Evolutionary conservation across 1,284 basidiomycete species (phyloP).

Genomic region (Thecaphora thlaspeos): DNA sequence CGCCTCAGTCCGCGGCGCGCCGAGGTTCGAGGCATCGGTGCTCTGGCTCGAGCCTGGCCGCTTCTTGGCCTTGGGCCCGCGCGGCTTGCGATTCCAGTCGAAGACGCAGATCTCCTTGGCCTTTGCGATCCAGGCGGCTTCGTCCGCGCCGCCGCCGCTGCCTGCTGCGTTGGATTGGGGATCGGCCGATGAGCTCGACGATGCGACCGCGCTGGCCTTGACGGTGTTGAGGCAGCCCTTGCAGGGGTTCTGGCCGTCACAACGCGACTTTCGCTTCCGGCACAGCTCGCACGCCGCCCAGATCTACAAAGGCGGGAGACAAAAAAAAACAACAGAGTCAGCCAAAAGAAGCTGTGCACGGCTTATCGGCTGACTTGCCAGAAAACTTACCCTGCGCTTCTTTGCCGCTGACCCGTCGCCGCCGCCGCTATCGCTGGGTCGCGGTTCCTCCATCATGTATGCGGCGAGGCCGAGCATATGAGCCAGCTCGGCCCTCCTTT

Average conservation of each 20-base stretch:
- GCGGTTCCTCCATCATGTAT: neutral
- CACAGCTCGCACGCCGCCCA: slow-evolving; percentile 48
- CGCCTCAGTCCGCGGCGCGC: slow-evolving; percentile 27
- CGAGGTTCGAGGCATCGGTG: slow-evolving; percentile 1
- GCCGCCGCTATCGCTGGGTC: neutral
- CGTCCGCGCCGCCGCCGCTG: neutral
- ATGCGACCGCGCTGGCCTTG: slow-evolving; percentile 25
- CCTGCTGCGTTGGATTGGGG: neutral
- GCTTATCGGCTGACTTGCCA: too few species aligned
- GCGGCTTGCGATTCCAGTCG: slow-evolving; percentile 45
- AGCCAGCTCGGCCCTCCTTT: too few species aligned
- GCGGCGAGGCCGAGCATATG: too few species aligned
- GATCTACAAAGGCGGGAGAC: slow-evolving; percentile 25
- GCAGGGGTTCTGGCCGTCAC: slow-evolving; percentile 41
- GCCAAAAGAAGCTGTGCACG: too few species aligned
- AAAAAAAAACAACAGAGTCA: too few species aligned
- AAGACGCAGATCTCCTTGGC: slow-evolving; percentile 39
- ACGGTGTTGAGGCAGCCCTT: slow-evolving; percentile 34
- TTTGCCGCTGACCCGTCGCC: neutral
- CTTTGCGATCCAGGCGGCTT: slow-evolving; percentile 4
- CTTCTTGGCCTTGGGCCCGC: slow-evolving; percentile 43
- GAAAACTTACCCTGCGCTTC: neutral
- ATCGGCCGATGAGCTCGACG: too few species aligned
- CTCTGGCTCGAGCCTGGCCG: slow-evolving; percentile 3
- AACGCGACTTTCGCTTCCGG: slow-evolving; percentile 42